Percentiles rank a stretch among this genome's conserved stretches.
Conservation (phyloP, 768 basidiomycete genomes). For the Boletus subparvulus region DNA sequence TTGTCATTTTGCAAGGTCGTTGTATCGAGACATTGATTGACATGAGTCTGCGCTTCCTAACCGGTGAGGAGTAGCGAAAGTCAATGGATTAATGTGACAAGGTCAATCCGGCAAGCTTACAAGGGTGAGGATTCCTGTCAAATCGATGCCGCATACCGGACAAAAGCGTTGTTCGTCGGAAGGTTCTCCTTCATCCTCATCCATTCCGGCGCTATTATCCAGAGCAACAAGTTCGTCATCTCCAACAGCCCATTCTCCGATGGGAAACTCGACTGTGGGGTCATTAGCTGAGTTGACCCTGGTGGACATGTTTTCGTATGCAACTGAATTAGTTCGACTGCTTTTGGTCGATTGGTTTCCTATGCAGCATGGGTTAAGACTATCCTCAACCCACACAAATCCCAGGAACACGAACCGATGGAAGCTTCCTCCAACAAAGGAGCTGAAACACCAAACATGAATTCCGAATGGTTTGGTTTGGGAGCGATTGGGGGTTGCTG, state of each 20-base stretch:
- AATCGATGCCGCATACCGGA: constrained; percentile 25
- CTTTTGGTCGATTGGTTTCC: not conserved
- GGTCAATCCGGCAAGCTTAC: constrained; percentile 30
- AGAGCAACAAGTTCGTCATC: constrained; percentile 62
- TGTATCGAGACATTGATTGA: constrained; percentile 54
- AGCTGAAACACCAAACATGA: constrained; percentile 21
- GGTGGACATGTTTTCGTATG: not conserved
- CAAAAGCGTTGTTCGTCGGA: constrained; percentile 15
- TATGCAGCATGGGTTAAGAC: constrained; percentile 1
- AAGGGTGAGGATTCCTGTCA: constrained; percentile 4
- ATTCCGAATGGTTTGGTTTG: not conserved
- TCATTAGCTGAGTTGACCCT: not conserved
- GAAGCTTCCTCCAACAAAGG: constrained; percentile 11
- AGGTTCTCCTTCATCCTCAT: constrained; percentile 23
- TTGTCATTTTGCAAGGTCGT: constrained; percentile 12
- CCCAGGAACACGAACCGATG: constrained; percentile 13
- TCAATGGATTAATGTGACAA: not conserved
- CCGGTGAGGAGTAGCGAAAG: not conserved
- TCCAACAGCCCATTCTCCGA: constrained; percentile 66
- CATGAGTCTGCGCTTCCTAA: constrained; percentile 54
- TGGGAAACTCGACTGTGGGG: constrained; percentile 20
- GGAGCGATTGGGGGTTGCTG: not conserved
- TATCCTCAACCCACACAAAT: not conserved
- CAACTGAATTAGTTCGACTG: not conserved
- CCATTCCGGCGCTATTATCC: constrained; percentile 21